A percentile compares a stretch with the other conserved stretches of the same genome.
These are phyloP conservation scores for Saturnispora serradocipensis DNA, from an alignment of 805 yeast genomes.

Conservation along the genomic window DNA sequence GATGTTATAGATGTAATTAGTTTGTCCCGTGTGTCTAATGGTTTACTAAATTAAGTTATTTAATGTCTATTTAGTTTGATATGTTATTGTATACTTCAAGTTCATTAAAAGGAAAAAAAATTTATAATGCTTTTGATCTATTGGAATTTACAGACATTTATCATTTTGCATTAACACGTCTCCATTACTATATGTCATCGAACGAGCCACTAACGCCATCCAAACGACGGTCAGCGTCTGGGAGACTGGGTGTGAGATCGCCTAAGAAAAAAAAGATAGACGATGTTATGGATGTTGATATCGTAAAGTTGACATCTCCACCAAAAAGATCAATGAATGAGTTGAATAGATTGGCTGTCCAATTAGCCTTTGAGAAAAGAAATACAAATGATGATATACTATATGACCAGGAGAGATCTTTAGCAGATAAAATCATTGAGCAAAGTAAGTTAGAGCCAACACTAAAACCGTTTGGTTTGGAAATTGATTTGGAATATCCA, in stretches of 20 bases:
- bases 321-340: constrained; percentile 29
- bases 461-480: constrained; percentile 14
- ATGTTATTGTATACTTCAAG: not conserved
- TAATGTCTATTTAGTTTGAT: not conserved
- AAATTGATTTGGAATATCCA: constrained; percentile 11
- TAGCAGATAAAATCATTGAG: constrained; percentile 39
- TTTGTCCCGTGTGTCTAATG: not conserved
- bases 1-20: constrained; percentile 4
- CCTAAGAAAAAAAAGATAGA: constrained; percentile 31
- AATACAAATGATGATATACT: constrained; percentile 22
- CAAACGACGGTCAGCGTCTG: constrained; percentile 8
- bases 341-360: constrained; percentile 39
- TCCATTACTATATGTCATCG: not conserved
- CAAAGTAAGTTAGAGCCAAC: constrained; percentile 28
- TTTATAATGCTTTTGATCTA: not conserved
- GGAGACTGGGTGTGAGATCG: constrained; percentile 20
- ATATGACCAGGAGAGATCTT: constrained; percentile 31
- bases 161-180: not conserved
- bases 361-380: constrained; percentile 31
- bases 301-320: constrained; percentile 42
- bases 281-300: constrained; percentile 14
- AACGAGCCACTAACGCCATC: not conserved
- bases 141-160: not conserved
- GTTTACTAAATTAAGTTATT: not conserved
- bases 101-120: not conserved